These are phyloP conservation scores for Aspergillus wentii DNA, from an alignment of 495 filamentous ascomycete species.

Conservation along the genomic window DNA sequence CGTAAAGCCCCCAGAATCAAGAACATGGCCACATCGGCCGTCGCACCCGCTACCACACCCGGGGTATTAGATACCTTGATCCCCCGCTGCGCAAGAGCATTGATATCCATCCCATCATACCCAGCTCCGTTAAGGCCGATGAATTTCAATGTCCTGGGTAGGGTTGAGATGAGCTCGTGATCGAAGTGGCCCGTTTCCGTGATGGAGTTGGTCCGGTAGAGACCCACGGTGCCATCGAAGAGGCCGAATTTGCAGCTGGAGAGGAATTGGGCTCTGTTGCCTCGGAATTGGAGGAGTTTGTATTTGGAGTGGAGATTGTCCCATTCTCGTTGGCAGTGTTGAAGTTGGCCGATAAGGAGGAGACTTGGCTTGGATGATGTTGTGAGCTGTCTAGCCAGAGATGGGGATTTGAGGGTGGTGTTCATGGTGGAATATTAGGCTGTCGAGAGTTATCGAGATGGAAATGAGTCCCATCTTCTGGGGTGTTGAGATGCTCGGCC, in stretches of 20 bases:
- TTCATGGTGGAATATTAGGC: no score
- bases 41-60: slow-evolving; percentile 61
- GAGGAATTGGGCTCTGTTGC: not conserved
- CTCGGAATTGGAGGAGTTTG: not conserved
- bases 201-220: not conserved
- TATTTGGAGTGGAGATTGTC: not conserved
- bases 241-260: not conserved
- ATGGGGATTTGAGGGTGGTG: no score
- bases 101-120: slow-evolving; percentile 63
- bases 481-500: no score
- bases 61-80: slow-evolving; percentile 65
- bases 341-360: not conserved
- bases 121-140: slow-evolving; percentile 43
- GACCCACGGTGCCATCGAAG: not conserved
- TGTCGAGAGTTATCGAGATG: no score
- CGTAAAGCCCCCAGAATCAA: slow-evolving; percentile 61
- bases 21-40: slow-evolving; percentile 61
- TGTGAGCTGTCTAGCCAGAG: not conserved
- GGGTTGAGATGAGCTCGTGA: not conserved
- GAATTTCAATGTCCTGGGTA: slow-evolving; percentile 44
- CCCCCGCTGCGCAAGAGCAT: slow-evolving; percentile 47
- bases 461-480: no score
- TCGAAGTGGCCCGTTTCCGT: not conserved
- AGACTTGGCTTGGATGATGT: not conserved
- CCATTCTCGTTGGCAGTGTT: not conserved